Evolutionary conservation across 495 filamentous ascomycete genomes (phyloP), one percentile per base, ranked within the genome.

Genomic region (Talaromyces ruber): DNA sequence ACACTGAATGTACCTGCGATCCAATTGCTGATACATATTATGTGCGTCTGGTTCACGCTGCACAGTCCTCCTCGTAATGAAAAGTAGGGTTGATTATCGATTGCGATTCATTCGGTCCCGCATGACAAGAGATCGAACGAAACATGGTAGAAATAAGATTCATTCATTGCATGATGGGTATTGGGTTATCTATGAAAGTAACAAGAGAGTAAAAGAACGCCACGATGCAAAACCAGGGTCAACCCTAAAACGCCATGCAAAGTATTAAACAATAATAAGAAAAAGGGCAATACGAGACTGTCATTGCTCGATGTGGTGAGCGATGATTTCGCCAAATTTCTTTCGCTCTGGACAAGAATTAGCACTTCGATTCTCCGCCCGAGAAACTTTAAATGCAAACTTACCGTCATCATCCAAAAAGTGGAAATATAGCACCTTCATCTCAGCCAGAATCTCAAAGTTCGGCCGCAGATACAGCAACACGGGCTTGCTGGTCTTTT

Each of bases 321-420:
- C 22, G 14, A 59, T 59, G 37, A 59, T 59, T 43, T 59, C 32
- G 21, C 57, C 57, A 43, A 59, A 59, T n/a, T 18, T 37, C 28
- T 58, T 30, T 25, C 57, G 57, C 18, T 59, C 57, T 59, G 37
- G 6, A 8, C 0, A 4, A 34, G 2, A 34, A 53, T 53, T 53
- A 53, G 50, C 18, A 6, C 8, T 47, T 45, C 0, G 18, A 25
- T 26, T 5, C 21, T 21, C 47, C 47, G 12, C 18, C 12, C 51
- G 18, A 22, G 7, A 54, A 54, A 54, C 0, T 22, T 22, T 12
- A 14, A 26, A 14, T 6, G 11, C 21, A 22, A 24, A 72, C 74
- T 62, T 70, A 80, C 77, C 77, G 47, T 73, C 60, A 55, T 76
- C 70, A 51, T 80, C 76, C 16, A 80, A 66, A 61, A 80, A 80